A percentile compares a stretch with the other conserved stretches of the same genome.
Evolutionary conservation across 2,329 filamentous ascomycete species (phyloP).

Genomic region (Tolypocladium tropicale): DNA sequence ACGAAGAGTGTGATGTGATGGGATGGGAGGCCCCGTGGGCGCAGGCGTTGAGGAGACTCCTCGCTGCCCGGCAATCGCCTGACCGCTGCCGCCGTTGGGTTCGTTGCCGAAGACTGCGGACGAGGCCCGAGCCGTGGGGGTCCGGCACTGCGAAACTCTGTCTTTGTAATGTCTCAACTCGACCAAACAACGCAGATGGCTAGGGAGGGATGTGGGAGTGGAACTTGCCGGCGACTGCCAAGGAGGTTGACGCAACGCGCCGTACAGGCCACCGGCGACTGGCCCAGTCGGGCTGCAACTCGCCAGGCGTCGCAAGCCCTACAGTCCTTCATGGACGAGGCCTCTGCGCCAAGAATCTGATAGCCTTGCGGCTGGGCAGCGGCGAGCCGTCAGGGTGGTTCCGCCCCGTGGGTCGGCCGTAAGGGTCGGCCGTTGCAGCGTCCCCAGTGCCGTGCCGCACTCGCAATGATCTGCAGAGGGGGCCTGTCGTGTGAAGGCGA

Average conservation of each 20-base stretch:
- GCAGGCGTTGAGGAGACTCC: neutral
- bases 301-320: neutral
- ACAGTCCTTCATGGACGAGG: neutral
- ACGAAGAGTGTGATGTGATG: neutral
- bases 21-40: neutral
- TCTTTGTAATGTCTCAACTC: neutral
- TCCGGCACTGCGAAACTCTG: neutral
- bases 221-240: neutral
- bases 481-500: too few relatives aligned
- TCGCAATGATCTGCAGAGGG: neutral
- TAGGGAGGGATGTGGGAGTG: too few relatives aligned
- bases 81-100: neutral
- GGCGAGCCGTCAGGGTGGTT: neutral
- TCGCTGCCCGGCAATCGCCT: neutral
- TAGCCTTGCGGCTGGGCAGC: neutral
- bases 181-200: neutral
- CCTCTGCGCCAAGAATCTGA: neutral
- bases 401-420: neutral
- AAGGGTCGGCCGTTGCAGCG: neutral
- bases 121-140: neutral
- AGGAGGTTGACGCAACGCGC: neutral
- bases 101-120: neutral
- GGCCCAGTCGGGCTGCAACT: neutral
- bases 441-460: too few relatives aligned
- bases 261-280: neutral